phyloP scores from a whole-genome alignment of 345 rosid genomes.

The Viola odorata region DNA sequence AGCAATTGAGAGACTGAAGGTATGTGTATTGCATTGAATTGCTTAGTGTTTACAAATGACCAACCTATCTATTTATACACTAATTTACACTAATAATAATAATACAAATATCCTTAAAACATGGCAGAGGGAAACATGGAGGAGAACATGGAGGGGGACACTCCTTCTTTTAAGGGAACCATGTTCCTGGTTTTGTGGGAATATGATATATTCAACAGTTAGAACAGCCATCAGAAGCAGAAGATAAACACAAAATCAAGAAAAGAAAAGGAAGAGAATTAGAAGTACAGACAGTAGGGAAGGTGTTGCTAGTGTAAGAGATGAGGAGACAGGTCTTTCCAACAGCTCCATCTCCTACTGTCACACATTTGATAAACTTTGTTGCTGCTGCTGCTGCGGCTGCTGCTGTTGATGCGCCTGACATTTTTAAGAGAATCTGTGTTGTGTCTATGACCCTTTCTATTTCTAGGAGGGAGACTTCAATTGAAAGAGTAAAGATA shows the following conservation, averaged over 20 bases:
- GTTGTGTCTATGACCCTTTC: too few species aligned
- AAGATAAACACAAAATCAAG: background rate
- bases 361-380: conserved; percentile 83
- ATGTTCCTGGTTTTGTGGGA: too few species aligned
- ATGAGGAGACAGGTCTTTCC: conserved; percentile 92
- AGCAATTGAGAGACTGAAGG: too few species aligned
- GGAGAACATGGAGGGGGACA: too few species aligned
- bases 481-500: background rate
- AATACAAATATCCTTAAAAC: too few species aligned
- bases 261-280: background rate
- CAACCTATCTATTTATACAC: too few species aligned
- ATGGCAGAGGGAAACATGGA: too few species aligned
- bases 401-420: conserved; percentile 3
- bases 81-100: too few species aligned
- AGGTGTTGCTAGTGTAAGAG: conserved; percentile 82
- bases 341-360: conserved; percentile 93
- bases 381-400: conserved; percentile 35
- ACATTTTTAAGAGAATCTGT: conserved; percentile 3
- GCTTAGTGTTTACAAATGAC: too few species aligned
- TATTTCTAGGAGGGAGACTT: background rate
- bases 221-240: background rate
- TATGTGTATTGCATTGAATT: too few species aligned
- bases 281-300: conserved; percentile 51
- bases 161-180: background rate
- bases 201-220: too few species aligned